phyloP scores from a whole-genome alignment of 257 asterid species.

The Penstemon davidsonii region DNA sequence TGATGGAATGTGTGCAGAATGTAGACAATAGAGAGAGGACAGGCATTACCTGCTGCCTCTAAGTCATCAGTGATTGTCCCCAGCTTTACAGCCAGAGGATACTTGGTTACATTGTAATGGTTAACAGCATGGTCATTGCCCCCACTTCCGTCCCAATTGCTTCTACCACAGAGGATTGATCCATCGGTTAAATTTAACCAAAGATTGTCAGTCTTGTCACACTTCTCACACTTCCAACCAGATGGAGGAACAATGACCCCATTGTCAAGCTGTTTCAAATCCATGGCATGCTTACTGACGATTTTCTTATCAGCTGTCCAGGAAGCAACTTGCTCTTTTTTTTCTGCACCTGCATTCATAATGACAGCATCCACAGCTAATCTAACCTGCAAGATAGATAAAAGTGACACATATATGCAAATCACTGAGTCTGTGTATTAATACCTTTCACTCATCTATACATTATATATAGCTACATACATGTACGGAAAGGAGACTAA shows the following conservation, averaged over 20 bases:
- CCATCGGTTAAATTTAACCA: conserved; percentile 97
- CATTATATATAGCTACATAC: conserved; percentile 13
- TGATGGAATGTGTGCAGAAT: conserved; percentile 17
- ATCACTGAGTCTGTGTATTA: background rate
- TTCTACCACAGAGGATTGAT: conserved; percentile 87
- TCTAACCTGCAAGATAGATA: conserved; percentile 62
- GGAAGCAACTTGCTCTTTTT: conserved; percentile 86
- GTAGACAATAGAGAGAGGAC: conserved; percentile 24
- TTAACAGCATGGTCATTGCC: conserved; percentile 94
- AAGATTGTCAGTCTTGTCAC: conserved; percentile 93
- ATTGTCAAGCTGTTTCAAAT: conserved; percentile 80
- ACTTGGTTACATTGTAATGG: conserved; percentile 61
- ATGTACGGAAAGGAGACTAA: background rate
- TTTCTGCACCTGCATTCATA: conserved; percentile 84
- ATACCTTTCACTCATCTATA: conserved; percentile 13
- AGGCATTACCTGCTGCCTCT: conserved; percentile 84
- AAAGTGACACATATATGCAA: conserved; percentile 7
- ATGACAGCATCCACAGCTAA: conserved; percentile 87
- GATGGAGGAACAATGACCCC: conserved; percentile 82
- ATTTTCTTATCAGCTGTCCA: conserved; percentile 90
- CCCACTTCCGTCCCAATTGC: conserved; percentile 92
- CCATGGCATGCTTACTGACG: conserved; percentile 75
- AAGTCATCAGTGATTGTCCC: conserved; percentile 96
- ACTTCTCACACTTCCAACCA: conserved; percentile 92
- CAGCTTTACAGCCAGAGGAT: conserved; percentile 97